phyloP scores from a whole-genome alignment of 805 yeast species.

The Lipomyces chichibuensis region DNA sequence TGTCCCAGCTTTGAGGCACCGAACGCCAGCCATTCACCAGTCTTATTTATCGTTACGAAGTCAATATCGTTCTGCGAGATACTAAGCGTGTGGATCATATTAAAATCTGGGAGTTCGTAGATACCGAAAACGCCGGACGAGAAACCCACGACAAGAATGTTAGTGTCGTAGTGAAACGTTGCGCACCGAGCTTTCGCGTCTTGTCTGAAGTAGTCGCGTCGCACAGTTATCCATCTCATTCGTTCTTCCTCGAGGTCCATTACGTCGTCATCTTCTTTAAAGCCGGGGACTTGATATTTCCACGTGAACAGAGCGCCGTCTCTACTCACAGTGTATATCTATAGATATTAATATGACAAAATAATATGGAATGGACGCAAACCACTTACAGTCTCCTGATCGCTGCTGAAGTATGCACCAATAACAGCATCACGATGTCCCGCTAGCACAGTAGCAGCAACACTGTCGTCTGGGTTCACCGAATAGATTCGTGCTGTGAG shows the following conservation, averaged over 20 bases:
- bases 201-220: slow-evolving; percentile 75
- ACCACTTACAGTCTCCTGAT: slow-evolving; percentile 65
- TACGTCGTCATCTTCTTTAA: slow-evolving; percentile 51
- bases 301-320: slow-evolving; percentile 94
- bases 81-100: slow-evolving; percentile 78
- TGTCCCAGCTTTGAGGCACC: slow-evolving; percentile 94
- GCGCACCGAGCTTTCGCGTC: slow-evolving; percentile 74
- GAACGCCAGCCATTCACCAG: slow-evolving; percentile 97
- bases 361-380: not conserved
- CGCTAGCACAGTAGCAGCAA: slow-evolving; percentile 80
- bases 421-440: slow-evolving; percentile 92
- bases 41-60: slow-evolving; percentile 72
- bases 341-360: not conserved
- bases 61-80: slow-evolving; percentile 92
- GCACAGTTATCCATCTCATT: slow-evolving; percentile 76
- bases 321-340: slow-evolving; percentile 83
- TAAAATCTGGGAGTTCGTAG: slow-evolving; percentile 82
- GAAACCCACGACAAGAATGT: slow-evolving; percentile 85
- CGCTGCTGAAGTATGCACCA: slow-evolving; percentile 81
- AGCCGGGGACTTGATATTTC: slow-evolving; percentile 70
- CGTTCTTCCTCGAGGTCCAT: slow-evolving; percentile 45
- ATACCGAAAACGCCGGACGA: slow-evolving; percentile 86
- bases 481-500: slow-evolving; percentile 86
- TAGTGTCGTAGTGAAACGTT: slow-evolving; percentile 74
- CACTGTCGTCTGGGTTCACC: slow-evolving; percentile 65